Evolutionary conservation across 140 eudicot genomes (phyloP), one percentile per base, ranked within the genome.

Genomic region (Cichorium intybus): DNA sequence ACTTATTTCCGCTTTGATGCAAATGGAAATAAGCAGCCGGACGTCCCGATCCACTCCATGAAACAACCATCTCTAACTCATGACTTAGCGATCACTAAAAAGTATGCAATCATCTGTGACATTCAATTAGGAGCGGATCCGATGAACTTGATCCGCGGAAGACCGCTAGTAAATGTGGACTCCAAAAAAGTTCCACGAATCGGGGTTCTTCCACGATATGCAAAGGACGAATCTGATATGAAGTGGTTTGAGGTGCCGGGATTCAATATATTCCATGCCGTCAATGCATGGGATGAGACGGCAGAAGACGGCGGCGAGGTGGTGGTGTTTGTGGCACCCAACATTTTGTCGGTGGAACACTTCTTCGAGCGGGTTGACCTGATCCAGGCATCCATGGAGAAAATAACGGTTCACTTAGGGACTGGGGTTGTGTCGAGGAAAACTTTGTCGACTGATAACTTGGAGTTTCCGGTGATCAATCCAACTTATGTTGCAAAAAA

Each of bases 41-140:
- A 82, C 22, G 77, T 82, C 24, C 85, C 85, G 3, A 68, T 82
- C 6, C 71, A 75, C 66, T 82, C 84, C 33, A 78, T 75, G 77
- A 56, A 39, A 8, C 12, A 9, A 35, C 43, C 43, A 2, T 35
- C 12, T 10, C 43, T 35, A 35, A 35, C 43, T 35, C 43, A 35
- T 10, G 43, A 35, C 43, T 35, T 35, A 14, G 43, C 43, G 9
- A 35, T 35, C 43, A 35, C 43, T 3, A 35, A 35, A 35, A 35
- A 35, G 14, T 10, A 35, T 10, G 43, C 43, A 35, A 35, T 35
- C 43, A 35, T 35, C 12, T 35, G 12, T 35, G 43, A 35, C 10
- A 35, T 35, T 35, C 43, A 35, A 35, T 14, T 35, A 35, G 43
- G 43, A 35, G 43, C 14, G 43, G 43, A 35, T 35, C 43, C 43